phyloP scores from a whole-genome alignment of 257 asterid genomes.

The Perilla frutescens region DNA sequence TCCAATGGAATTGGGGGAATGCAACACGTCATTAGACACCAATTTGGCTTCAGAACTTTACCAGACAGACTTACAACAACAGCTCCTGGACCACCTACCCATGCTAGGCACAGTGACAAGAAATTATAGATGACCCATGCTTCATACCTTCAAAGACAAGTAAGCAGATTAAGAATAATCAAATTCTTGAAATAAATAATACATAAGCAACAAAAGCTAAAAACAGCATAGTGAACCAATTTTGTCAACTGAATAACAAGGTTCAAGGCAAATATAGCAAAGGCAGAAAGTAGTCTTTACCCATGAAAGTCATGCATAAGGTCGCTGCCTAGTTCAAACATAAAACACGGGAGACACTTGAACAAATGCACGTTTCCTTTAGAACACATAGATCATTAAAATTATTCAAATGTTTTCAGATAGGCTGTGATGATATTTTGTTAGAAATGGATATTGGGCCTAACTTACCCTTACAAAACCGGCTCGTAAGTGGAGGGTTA shows the following conservation, averaged over 20 bases:
- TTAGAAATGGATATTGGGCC: too few relatives aligned
- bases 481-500: too few relatives aligned
- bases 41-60: constrained; percentile 81
- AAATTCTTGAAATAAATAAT: constrained; percentile 13
- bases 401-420: neutral
- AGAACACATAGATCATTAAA: constrained; percentile 9
- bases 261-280: constrained; percentile 16
- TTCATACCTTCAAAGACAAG: constrained; percentile 78
- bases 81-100: constrained; percentile 99
- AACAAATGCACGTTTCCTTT: neutral
- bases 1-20: constrained; percentile 86
- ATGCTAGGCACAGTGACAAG: constrained; percentile 95
- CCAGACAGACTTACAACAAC: constrained; percentile 91
- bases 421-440: too few relatives aligned
- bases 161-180: constrained; percentile 15
- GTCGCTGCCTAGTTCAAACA: neutral
- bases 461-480: too few relatives aligned
- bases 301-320: neutral
- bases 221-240: constrained; percentile 2
- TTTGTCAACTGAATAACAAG: neutral
- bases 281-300: neutral
- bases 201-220: neutral
- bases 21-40: constrained; percentile 97
- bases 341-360: constrained; percentile 8
- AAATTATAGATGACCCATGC: constrained; percentile 99